phyloP scores from a whole-genome alignment of 139 green algal genomes.

The Volvox reticuliferus region DNA sequence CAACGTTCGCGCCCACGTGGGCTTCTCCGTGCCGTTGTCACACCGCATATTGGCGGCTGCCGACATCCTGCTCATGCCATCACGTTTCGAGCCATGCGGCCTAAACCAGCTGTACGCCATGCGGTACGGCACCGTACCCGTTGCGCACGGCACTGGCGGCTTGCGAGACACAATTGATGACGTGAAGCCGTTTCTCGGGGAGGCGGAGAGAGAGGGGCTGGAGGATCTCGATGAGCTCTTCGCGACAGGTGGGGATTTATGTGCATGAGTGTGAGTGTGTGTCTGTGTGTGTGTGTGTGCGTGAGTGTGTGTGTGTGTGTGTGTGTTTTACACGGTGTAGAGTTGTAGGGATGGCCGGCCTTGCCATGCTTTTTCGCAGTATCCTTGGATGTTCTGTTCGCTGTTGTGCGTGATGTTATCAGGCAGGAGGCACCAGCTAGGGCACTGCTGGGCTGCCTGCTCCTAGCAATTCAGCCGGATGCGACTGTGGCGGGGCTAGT shows the following conservation, averaged over 20 bases:
- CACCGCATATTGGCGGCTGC: slow-evolving; percentile 86
- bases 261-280: neutral
- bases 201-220: neutral
- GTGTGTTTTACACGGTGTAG: too few relatives aligned
- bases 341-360: neutral
- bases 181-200: slow-evolving; percentile 74
- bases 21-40: slow-evolving; percentile 85
- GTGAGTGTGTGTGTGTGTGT: too few relatives aligned
- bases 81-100: slow-evolving; percentile 92
- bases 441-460: too few relatives aligned
- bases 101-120: slow-evolving; percentile 83
- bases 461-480: too few relatives aligned
- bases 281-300: too few relatives aligned
- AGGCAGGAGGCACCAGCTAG: too few relatives aligned
- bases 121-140: slow-evolving; percentile 89
- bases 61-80: slow-evolving; percentile 93
- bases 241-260: neutral
- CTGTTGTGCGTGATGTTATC: too few relatives aligned
- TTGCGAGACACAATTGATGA: slow-evolving; percentile 88
- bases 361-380: neutral
- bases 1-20: slow-evolving; percentile 78
- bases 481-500: too few relatives aligned
- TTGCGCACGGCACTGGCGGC: slow-evolving; percentile 88
- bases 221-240: slow-evolving; percentile 40
- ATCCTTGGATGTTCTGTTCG: too few relatives aligned